Base-by-base conservation (phyloP, 1,284 basidiomycete genomes). In the Boletus hoseneyae region DNA sequence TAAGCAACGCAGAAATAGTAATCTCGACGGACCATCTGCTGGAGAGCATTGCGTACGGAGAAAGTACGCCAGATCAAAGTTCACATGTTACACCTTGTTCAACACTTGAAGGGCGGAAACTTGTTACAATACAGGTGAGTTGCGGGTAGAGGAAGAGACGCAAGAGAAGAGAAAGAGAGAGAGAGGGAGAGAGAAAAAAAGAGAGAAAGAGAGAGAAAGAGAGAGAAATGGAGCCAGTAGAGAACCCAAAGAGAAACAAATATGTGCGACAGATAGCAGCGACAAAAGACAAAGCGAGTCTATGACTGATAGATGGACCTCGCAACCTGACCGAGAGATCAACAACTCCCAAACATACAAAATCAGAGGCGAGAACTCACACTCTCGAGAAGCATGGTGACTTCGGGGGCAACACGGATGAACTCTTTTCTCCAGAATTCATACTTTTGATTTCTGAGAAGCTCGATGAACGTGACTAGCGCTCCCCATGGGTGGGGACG, bases 401-500 rank as follows among this genome's bases (percentile, higher is more conserved):
- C 88, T 67, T 92, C 89, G 32, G 89, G 89, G 52, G 83, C 84
- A 63, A 88, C 78, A 57, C 82, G 83, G 58, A 90, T 79, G 65
- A 90, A 92, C 51, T 87, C 84, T 65, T 87, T 88, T 74, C 74
- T 85, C 87, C 89, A 90, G 74, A 92, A 93, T 54, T 89, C 87
- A 60, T 91, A 91, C 70, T 86, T 89, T 47, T 80, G 78, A 68
- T 90, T 91, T 54, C 85, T 81, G 45, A 95, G 79, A 53, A 96
- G 73, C 73, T 97, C 93, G 61, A 95, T 93, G 72, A 98, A 97
- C 2, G 93, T 93, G 59, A 93, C 84, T 54, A 97, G 73, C 38
- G 94, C 84, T 51, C 95, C 96, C 93, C 94, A 98, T n/a, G 96
- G 94, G 64, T 98, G 95, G 47, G 96, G 96, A 38, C 93, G 85